Percentiles rank a stretch among this genome's conserved stretches.
Evolutionary conservation across 768 basidiomycete genomes (phyloP).

Genomic region (Wakefieldia striispora): DNA sequence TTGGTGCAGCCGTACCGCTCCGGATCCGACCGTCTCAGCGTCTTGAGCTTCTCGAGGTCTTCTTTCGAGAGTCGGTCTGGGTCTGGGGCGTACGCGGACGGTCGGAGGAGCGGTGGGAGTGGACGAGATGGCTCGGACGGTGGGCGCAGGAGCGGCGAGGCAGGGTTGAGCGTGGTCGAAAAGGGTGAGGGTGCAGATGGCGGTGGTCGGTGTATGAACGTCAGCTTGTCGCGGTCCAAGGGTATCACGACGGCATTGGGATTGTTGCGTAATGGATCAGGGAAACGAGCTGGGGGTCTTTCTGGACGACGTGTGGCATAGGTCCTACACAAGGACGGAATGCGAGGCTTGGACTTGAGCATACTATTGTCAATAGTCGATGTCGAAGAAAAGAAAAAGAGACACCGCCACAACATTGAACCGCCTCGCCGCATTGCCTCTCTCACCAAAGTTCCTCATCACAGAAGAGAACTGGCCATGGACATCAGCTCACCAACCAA

Average conservation of each 20-base stretch:
- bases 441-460: background rate
- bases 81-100: constrained; percentile 33
- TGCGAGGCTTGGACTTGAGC: constrained; percentile 7
- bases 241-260: constrained; percentile 50
- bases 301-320: constrained; percentile 43
- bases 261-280: constrained; percentile 56
- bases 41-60: constrained; percentile 53
- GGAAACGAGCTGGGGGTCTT: constrained; percentile 50
- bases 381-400: no score
- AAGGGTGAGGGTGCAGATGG: constrained; percentile 71
- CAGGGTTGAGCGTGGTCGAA: constrained; percentile 66
- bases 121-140: constrained; percentile 28
- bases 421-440: background rate
- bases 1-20: constrained; percentile 54
- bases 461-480: background rate
- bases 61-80: constrained; percentile 48
- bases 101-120: constrained; percentile 50
- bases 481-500: no score
- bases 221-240: constrained; percentile 54
- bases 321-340: constrained; percentile 29
- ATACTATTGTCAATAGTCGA: no score
- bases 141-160: constrained; percentile 65
- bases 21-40: constrained; percentile 59
- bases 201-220: constrained; percentile 85
- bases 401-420: background rate